phyloP scores from a whole-genome alignment of 2,329 filamentous ascomycete species.

The Verticillium albo-atrum region DNA sequence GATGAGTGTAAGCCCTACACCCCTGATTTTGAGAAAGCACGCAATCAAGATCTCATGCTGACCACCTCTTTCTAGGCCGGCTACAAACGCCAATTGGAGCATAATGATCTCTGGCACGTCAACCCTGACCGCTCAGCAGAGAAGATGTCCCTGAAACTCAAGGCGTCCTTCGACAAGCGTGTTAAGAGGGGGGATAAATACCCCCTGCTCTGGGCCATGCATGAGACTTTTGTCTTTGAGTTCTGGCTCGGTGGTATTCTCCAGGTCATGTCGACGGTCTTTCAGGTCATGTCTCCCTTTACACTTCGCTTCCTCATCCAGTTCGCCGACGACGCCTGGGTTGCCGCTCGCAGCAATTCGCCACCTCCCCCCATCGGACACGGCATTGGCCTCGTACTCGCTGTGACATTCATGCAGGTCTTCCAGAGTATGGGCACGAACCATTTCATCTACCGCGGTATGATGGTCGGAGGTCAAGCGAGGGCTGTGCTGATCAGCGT shows the following conservation, averaged over 20 bases:
- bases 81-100: conserved; percentile 77
- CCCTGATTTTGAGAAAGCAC: neutral
- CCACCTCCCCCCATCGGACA: conserved; percentile 64
- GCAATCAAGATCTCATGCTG: neutral
- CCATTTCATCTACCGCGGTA: conserved; percentile 89
- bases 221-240: conserved; percentile 81
- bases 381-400: conserved; percentile 79
- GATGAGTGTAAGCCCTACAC: conserved; percentile 60
- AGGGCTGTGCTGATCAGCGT: conserved; percentile 78
- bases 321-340: conserved; percentile 77
- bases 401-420: conserved; percentile 81
- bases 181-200: conserved; percentile 63
- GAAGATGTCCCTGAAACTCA: conserved; percentile 61
- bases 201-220: conserved; percentile 74
- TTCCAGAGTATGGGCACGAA: conserved; percentile 76
- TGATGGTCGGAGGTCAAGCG: conserved; percentile 83
- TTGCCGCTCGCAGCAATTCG: conserved; percentile 45
- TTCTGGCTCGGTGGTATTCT: conserved; percentile 81
- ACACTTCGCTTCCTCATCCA: conserved; percentile 80
- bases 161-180: conserved; percentile 65
- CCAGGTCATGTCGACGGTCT: conserved; percentile 65
- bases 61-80: conserved; percentile 52
- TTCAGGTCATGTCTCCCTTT: conserved; percentile 82
- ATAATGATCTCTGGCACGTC: conserved; percentile 83
- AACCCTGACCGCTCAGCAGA: conserved; percentile 76